A percentile compares a stretch with the other conserved stretches of the same genome.
These are phyloP conservation scores for Pichia sp. DNA, from an alignment of 1,139 yeast genomes.

Conservation along the genomic window DNA sequence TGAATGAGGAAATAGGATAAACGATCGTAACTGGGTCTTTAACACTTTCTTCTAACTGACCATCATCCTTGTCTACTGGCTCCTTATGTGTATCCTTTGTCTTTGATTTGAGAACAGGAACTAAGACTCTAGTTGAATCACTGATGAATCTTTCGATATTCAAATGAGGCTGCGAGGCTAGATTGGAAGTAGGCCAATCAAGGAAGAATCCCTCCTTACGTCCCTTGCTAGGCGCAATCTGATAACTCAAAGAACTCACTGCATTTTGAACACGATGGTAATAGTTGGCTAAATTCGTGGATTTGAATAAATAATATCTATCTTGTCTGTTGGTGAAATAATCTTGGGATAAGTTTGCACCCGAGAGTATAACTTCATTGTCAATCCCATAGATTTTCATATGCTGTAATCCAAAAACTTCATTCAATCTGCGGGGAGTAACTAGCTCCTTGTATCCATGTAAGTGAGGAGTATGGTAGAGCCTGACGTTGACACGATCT, in stretches of 20 bases:
- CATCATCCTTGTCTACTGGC: slow-evolving; percentile 26
- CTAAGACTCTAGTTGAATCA: slow-evolving; percentile 55
- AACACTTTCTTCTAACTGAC: slow-evolving; percentile 40
- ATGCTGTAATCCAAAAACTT: slow-evolving; percentile 91
- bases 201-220: slow-evolving; percentile 49
- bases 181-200: slow-evolving; percentile 72
- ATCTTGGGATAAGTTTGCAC: slow-evolving; percentile 87
- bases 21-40: slow-evolving; percentile 57
- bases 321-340: slow-evolving; percentile 95
- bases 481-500: slow-evolving; percentile 69
- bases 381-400: slow-evolving; percentile 97
- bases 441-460: slow-evolving; percentile 59
- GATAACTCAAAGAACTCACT: slow-evolving; percentile 65
- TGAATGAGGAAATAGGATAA: slow-evolving; percentile 87
- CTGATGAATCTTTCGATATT: slow-evolving; percentile 54
- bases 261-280: slow-evolving; percentile 66
- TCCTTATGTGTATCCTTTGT: slow-evolving; percentile 8
- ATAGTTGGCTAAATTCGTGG: slow-evolving; percentile 59
- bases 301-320: slow-evolving; percentile 72
- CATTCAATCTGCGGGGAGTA: slow-evolving; percentile 82
- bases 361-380: slow-evolving; percentile 79
- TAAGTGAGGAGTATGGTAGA: slow-evolving; percentile 88
- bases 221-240: slow-evolving; percentile 44
- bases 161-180: slow-evolving; percentile 67
- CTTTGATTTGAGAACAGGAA: slow-evolving; percentile 47